phyloP scores from a whole-genome alignment of 2,329 filamentous ascomycete genomes.

The Aspergillus pseudoviridinutans region DNA sequence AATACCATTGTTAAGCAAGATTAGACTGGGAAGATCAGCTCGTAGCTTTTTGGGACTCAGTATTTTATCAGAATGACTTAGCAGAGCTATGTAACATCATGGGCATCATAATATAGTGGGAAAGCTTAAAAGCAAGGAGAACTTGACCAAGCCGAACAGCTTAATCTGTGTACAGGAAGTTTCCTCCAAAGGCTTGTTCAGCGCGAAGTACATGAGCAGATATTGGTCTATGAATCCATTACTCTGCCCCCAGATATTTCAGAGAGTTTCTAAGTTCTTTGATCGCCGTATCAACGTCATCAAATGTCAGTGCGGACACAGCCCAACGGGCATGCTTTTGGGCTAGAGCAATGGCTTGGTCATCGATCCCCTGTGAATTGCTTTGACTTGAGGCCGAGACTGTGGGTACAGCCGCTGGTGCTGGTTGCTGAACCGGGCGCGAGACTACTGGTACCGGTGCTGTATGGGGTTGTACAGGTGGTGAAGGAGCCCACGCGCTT shows the following conservation, averaged over 20 bases:
- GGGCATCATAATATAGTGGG: not conserved
- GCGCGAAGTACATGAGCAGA: not conserved
- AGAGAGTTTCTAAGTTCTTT: conserved; percentile 77
- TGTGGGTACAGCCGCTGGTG: conserved; percentile 16
- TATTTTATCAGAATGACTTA: not conserved
- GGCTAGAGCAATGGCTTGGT: conserved; percentile 72
- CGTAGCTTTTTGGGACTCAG: not conserved
- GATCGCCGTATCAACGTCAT: conserved; percentile 87
- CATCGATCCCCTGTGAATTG: conserved; percentile 47
- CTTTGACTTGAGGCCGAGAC: conserved; percentile 16
- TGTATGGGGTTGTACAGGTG: conserved; percentile 27
- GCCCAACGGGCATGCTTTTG: conserved; percentile 98
- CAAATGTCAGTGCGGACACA: conserved; percentile 93
- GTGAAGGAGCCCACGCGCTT: conserved; percentile 13
- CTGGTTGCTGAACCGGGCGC: conserved; percentile 16
- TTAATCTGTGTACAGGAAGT: not conserved
- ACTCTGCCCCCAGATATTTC: conserved; percentile 62
- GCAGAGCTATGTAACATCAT: not conserved
- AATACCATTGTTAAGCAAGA: not conserved
- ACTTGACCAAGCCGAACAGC: not conserved
- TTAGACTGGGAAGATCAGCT: not conserved
- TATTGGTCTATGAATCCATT: conserved; percentile 9
- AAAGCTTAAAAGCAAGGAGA: not conserved
- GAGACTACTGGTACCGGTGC: conserved; percentile 16
- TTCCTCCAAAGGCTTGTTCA: not conserved